phyloP scores from a whole-genome alignment of 345 rosid species.

The Noccaea caerulescens region DNA sequence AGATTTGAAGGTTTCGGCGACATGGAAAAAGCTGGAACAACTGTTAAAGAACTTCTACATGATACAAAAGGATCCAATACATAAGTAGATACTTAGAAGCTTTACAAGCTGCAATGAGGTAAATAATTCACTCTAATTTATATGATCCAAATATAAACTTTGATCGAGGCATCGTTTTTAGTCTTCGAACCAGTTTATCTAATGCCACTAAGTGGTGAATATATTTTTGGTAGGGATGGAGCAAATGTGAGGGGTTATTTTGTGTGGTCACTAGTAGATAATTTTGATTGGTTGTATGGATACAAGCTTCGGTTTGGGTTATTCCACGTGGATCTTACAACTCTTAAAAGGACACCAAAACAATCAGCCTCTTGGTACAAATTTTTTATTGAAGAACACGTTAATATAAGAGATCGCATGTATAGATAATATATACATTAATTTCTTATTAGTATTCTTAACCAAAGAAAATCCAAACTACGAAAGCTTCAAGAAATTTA shows the following conservation, averaged over 20 bases:
- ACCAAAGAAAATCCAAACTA: no score
- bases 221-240: conserved; percentile 51
- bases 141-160: background rate
- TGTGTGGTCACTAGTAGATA: conserved; percentile 76
- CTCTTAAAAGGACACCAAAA: conserved; percentile 60
- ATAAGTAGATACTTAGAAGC: conserved; percentile 55
- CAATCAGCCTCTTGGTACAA: conserved; percentile 68
- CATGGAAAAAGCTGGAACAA: conserved; percentile 23
- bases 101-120: conserved; percentile 58
- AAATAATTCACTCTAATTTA: background rate
- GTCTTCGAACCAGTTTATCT: background rate
- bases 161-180: background rate
- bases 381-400: conserved; percentile 47
- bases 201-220: background rate
- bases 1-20: conserved; percentile 53
- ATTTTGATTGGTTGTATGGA: conserved; percentile 72
- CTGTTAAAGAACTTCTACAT: conserved; percentile 38
- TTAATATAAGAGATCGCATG: background rate
- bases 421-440: no score
- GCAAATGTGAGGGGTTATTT: conserved; percentile 81
- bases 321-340: conserved; percentile 54
- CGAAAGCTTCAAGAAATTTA: no score
- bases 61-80: conserved; percentile 62
- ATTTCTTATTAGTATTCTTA: no score
- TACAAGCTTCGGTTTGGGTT: conserved; percentile 61